A percentile compares a stretch with the other conserved stretches of the same genome.
phyloP scores from a whole-genome alignment of 1,284 basidiomycete species.

The Flammula alnicola region DNA sequence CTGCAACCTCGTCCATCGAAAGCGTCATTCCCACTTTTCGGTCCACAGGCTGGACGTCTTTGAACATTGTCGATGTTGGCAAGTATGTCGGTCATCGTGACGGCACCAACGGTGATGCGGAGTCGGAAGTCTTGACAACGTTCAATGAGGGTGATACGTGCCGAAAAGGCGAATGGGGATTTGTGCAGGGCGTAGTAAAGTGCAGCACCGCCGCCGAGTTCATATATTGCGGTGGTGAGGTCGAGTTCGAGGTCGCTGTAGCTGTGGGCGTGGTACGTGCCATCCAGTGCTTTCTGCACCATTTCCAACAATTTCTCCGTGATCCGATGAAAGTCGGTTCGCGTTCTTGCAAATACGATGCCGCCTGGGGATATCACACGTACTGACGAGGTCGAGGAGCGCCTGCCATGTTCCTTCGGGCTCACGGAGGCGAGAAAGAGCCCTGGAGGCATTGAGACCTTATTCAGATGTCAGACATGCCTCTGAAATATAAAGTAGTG shows the following conservation, averaged over 20 bases:
- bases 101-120: slow-evolving; percentile 11
- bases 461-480: too few relatives aligned
- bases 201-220: slow-evolving; percentile 24
- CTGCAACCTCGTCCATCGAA: slow-evolving; percentile 23
- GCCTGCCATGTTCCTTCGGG: too few relatives aligned
- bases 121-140: slow-evolving; percentile 14
- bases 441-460: too few relatives aligned
- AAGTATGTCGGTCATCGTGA: slow-evolving; percentile 20
- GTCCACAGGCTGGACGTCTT: neutral
- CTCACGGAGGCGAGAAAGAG: too few relatives aligned
- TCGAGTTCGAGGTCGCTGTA: slow-evolving; percentile 23
- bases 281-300: slow-evolving; percentile 16
- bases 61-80: slow-evolving; percentile 23
- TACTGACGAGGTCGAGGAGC: too few relatives aligned
- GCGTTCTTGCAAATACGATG: too few relatives aligned
- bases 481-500: too few relatives aligned
- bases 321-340: too few relatives aligned
- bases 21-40: slow-evolving; percentile 13
- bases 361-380: too few relatives aligned
- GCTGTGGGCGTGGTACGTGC: slow-evolving; percentile 18
- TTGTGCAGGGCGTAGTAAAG: slow-evolving; percentile 25
- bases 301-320: too few relatives aligned
- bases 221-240: slow-evolving; percentile 23
- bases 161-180: slow-evolving; percentile 22
- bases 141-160: slow-evolving; percentile 11